Evolutionary conservation across 2,329 filamentous ascomycete species (phyloP).

Genomic region (Calonectria pauciramosa): DNA sequence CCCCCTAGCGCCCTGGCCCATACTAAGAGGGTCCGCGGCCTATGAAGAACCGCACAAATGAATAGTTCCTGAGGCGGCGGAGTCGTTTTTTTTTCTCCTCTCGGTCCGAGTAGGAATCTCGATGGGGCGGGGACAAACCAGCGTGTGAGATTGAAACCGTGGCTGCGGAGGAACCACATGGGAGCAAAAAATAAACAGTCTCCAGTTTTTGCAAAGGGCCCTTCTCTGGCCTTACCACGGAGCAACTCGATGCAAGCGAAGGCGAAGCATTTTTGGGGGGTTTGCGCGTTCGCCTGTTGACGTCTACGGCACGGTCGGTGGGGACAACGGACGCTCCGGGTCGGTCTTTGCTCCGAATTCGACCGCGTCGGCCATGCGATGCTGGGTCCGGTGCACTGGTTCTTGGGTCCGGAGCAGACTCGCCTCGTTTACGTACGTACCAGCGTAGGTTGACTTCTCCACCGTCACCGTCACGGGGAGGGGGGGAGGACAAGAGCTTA

Average conservation of each 20-base stretch:
- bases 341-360: constrained; percentile 8
- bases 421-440: constrained; percentile 7
- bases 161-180: constrained; percentile 8
- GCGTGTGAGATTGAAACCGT: constrained; percentile 5
- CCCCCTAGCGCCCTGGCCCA: background rate
- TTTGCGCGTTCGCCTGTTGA: background rate
- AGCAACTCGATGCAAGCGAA: constrained; percentile 14
- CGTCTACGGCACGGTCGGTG: background rate
- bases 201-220: constrained; percentile 7
- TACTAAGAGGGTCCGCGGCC: background rate
- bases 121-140: background rate
- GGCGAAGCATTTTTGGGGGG: background rate
- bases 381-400: background rate
- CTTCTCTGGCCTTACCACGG: constrained; percentile 18
- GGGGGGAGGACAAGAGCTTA: background rate
- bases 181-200: constrained; percentile 2
- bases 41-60: constrained; percentile 15
- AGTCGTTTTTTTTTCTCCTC: background rate
- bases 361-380: constrained; percentile 4
- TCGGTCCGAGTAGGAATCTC: background rate
- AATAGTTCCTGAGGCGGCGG: constrained; percentile 1
- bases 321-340: constrained; percentile 3
- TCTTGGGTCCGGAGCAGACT: constrained; percentile 2
- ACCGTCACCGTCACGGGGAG: background rate
- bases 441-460: constrained; percentile 1